Percentiles rank a stretch among this genome's conserved stretches.
phyloP scores from a whole-genome alignment of 2,329 filamentous ascomycete species.

The Stachybotrys elegans region DNA sequence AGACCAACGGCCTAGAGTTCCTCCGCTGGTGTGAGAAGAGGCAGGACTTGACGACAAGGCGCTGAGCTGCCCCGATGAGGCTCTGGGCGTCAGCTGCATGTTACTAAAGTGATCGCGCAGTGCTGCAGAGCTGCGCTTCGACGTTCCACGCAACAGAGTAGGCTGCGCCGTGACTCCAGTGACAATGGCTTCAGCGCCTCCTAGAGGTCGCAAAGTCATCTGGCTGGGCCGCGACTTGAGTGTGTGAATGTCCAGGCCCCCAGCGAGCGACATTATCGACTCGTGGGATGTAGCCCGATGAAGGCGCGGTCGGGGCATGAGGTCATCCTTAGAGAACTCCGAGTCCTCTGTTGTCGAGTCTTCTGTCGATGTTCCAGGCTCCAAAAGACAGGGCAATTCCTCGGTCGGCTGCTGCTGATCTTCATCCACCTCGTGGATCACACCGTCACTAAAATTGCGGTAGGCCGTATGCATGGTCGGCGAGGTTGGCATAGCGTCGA shows the following conservation, averaged over 20 bases:
- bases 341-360: constrained; percentile 27
- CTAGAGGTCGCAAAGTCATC: constrained; percentile 53
- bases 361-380: constrained; percentile 25
- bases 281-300: constrained; percentile 75
- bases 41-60: constrained; percentile 20
- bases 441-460: constrained; percentile 19
- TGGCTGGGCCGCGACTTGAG: constrained; percentile 72
- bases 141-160: constrained; percentile 43
- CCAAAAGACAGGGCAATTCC: constrained; percentile 18
- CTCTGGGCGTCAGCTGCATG: constrained; percentile 27
- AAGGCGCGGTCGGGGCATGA: constrained; percentile 39
- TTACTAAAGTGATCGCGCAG: constrained; percentile 52
- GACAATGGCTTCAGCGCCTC: constrained; percentile 50
- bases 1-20: constrained; percentile 37
- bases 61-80: constrained; percentile 23
- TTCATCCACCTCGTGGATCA: constrained; percentile 34
- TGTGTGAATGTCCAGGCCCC: constrained; percentile 86
- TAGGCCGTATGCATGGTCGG: constrained; percentile 13
- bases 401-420: constrained; percentile 19
- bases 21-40: constrained; percentile 14
- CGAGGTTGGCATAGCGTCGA: constrained; percentile 26
- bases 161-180: constrained; percentile 56
- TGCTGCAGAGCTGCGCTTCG: constrained; percentile 47
- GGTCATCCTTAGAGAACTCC: constrained; percentile 26
- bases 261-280: constrained; percentile 80